Evolutionary conservation across 768 basidiomycete genomes (phyloP), one percentile per base, ranked within the genome.

Genomic region (Lepiota venenata): DNA sequence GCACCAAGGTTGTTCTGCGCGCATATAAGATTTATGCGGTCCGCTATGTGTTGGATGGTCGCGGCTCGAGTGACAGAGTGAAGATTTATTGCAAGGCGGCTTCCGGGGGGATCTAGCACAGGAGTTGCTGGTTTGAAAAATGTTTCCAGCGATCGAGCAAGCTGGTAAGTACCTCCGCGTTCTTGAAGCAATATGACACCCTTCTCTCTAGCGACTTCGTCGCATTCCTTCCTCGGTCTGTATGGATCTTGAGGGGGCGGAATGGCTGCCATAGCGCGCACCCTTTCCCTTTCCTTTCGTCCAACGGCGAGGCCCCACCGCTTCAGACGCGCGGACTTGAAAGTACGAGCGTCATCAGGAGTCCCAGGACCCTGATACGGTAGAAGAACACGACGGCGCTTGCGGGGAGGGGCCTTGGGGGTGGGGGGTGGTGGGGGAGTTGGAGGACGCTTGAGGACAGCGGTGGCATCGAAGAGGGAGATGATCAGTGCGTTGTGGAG

Each of bases 401-500:
- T 86, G 10, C 80, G 73, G 11, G 83, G 75, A 5, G 76, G 80
- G 5, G 77, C 79, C 60, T 87, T 87, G 8, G 85, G 79, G 1
- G 73, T 64, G 37, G 84, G 71, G n/a, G 79, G 77, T 1, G 83
- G 82, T 3, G 87, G 85, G 7, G 85, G 82, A 0, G 87, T 83
- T 0, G 81, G 79, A 2, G 82, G 82, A 39, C 86, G 79, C 60
- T 85, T 82, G 60, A 86, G 82, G 0, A 82, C 81, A 3, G 75
- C 73, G 1, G 88, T 88, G 20, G 87, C 86, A 67, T 90, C 89
- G 58, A 92, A 89, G 14, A 93, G 69, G 2, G 90, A 90, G 27
- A 92, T 91, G 35, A 93, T 84, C 29, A 93, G 75, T 10, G 90
- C 84, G 67, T 93, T 93, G 64, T 93, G 91, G 2, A 91, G 71